phyloP scores from a whole-genome alignment of 352 stramenopile species.

The Ophiocytium majus region DNA sequence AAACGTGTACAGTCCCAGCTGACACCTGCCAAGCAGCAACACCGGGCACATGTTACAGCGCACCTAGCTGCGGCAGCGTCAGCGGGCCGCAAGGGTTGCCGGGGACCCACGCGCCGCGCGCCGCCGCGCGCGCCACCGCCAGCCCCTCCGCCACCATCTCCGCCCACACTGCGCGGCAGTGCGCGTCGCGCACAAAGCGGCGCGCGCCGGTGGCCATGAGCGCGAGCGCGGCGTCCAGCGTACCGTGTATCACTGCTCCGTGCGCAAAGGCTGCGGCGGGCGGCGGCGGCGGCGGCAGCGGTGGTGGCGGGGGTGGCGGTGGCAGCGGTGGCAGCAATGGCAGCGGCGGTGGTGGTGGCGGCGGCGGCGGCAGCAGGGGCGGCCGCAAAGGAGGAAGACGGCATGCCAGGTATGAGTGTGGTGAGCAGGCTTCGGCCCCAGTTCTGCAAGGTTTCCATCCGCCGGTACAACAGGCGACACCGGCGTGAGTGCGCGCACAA shows the following conservation, averaged over 20 bases:
- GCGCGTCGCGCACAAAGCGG: slow-evolving; percentile 25
- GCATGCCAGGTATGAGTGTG: no score
- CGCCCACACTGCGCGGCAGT: slow-evolving; percentile 30
- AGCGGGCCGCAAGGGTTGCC: slow-evolving; percentile 36
- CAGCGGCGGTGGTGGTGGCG: not conserved
- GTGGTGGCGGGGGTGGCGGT: not conserved
- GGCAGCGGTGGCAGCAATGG: not conserved
- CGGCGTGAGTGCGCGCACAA: no score
- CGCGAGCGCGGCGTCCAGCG: slow-evolving; percentile 22
- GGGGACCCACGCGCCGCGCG: slow-evolving; percentile 27
- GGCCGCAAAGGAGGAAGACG: no score
- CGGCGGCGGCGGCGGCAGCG: not conserved
- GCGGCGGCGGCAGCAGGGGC: not conserved
- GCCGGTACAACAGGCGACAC: no score
- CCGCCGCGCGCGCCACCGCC: slow-evolving; percentile 26
- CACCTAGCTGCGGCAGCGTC: slow-evolving; percentile 40
- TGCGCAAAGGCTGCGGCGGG: slow-evolving; percentile 33
- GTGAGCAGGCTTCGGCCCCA: no score
- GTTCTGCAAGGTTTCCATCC: no score
- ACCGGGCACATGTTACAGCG: no score
- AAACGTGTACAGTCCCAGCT: no score
- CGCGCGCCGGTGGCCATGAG: slow-evolving; percentile 22
- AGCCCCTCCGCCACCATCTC: slow-evolving; percentile 47
- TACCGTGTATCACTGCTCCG: slow-evolving; percentile 33
- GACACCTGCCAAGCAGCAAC: no score